These are phyloP conservation scores for Bathelium albidoporum DNA, from an alignment of 495 filamentous ascomycete genomes.

Conservation along the genomic window DNA sequence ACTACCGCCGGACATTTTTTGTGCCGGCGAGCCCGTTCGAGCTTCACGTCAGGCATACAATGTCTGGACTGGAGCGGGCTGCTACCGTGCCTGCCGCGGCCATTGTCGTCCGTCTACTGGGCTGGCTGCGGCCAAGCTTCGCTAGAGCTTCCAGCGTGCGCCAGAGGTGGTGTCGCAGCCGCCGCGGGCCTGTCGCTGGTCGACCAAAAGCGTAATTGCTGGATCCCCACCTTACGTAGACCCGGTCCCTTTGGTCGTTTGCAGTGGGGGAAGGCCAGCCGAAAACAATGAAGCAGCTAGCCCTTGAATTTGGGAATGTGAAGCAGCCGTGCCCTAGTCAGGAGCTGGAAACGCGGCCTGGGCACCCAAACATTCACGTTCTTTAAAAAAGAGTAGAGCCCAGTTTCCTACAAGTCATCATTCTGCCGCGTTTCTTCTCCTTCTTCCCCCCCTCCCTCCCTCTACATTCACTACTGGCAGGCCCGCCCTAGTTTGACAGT, in stretches of 20 bases:
- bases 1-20: background rate
- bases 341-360: background rate
- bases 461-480: background rate
- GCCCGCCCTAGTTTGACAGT: conserved; percentile 1
- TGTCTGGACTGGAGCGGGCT: background rate
- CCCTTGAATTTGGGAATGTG: background rate
- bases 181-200: background rate
- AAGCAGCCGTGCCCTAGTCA: background rate
- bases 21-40: background rate
- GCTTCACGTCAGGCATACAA: background rate
- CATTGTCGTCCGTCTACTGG: background rate
- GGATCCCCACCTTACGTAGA: background rate
- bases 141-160: background rate
- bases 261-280: background rate
- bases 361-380: background rate
- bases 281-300: conserved; percentile 1
- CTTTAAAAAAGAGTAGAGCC: background rate
- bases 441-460: background rate
- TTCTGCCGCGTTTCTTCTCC: background rate
- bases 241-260: background rate
- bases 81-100: background rate
- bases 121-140: background rate
- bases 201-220: conserved; percentile 1
- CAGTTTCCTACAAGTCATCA: background rate
- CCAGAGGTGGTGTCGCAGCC: background rate